These are phyloP conservation scores for Colletotrichum lini DNA, from an alignment of 2,329 filamentous ascomycete genomes.

Conservation along the genomic window DNA sequence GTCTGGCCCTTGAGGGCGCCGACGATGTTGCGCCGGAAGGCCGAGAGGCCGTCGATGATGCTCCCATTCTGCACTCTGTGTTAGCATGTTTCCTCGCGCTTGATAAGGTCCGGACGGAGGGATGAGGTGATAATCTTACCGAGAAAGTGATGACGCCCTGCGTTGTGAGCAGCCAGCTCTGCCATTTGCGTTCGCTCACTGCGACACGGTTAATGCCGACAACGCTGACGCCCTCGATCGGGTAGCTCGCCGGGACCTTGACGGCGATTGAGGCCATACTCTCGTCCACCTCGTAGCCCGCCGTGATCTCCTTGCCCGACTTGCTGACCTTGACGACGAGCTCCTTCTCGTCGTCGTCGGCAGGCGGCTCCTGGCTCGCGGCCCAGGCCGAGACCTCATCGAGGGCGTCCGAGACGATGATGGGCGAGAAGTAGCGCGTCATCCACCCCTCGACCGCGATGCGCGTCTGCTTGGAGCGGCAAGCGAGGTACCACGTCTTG, in stretches of 20 bases:
- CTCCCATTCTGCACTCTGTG: constrained; percentile 74
- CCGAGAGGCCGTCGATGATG: constrained; percentile 87
- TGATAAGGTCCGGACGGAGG: neutral
- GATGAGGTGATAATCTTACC: constrained; percentile 54
- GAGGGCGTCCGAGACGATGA: constrained; percentile 76
- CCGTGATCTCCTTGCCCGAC: constrained; percentile 81
- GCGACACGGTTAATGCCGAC: constrained; percentile 85
- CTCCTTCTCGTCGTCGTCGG: constrained; percentile 67
- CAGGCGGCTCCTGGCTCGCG: constrained; percentile 63
- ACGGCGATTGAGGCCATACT: constrained; percentile 87
- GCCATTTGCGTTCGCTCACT: constrained; percentile 93
- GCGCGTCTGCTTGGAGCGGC: constrained; percentile 84
- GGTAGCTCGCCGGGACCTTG: constrained; percentile 84
- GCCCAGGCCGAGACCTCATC: constrained; percentile 79
- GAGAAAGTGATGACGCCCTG: constrained; percentile 95
- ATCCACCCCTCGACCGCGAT: constrained; percentile 89
- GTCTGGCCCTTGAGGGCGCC: constrained; percentile 92
- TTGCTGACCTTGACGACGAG: constrained; percentile 79
- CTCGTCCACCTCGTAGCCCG: constrained; percentile 90
- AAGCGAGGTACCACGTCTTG: constrained; percentile 87
- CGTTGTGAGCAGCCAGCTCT: constrained; percentile 88
- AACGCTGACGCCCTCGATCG: constrained; percentile 84
- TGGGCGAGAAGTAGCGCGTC: constrained; percentile 82
- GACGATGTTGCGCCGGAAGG: constrained; percentile 89
- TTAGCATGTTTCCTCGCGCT: constrained; percentile 10